Conservation (phyloP, 1,284 basidiomycete species). For the Ustilago trichophora region DNA sequence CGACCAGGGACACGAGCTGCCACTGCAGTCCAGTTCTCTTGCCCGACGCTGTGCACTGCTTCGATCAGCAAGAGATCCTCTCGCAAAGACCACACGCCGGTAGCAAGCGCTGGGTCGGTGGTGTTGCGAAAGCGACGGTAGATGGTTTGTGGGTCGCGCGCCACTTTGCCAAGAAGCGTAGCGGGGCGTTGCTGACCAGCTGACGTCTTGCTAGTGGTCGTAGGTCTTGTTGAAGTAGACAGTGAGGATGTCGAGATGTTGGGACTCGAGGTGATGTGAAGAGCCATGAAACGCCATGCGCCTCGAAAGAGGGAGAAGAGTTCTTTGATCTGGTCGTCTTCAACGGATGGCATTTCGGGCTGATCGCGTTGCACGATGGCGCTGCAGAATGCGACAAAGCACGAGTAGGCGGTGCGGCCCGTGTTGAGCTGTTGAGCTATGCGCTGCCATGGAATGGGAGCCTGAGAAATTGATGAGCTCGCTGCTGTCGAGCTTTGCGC, state of each 20-base stretch:
- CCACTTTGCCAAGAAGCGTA: slow-evolving; percentile 24
- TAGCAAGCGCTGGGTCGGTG: slow-evolving; percentile 27
- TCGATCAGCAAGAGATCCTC: slow-evolving; percentile 30
- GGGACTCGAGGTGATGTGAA: slow-evolving; percentile 12
- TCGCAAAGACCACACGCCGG: slow-evolving; percentile 23
- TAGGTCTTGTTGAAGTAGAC: background rate
- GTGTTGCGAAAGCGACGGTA: slow-evolving; percentile 38
- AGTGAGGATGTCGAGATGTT: slow-evolving; percentile 10
- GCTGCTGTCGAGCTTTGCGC: too few relatives aligned
- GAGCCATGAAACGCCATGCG: slow-evolving; percentile 38
- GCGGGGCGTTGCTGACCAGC: background rate
- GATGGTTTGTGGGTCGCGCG: slow-evolving; percentile 14
- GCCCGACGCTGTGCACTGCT: slow-evolving; percentile 10
- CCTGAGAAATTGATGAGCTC: background rate
- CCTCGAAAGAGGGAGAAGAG: slow-evolving; percentile 40
- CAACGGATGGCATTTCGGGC: slow-evolving; percentile 15
- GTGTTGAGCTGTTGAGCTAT: slow-evolving; percentile 23
- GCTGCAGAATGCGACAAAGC: slow-evolving; percentile 28
- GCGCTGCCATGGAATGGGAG: slow-evolving; percentile 24
- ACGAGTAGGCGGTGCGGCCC: slow-evolving; percentile 23
- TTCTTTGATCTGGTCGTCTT: slow-evolving; percentile 23
- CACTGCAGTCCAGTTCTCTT: slow-evolving; percentile 28
- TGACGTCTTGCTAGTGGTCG: too few relatives aligned
- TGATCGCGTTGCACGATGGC: slow-evolving; percentile 23
- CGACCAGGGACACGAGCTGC: slow-evolving; percentile 26